Percentiles rank a stretch among this genome's conserved stretches.
Evolutionary conservation across 768 basidiomycete species (phyloP).

Genomic region (Leucosporidium yakuticum): DNA sequence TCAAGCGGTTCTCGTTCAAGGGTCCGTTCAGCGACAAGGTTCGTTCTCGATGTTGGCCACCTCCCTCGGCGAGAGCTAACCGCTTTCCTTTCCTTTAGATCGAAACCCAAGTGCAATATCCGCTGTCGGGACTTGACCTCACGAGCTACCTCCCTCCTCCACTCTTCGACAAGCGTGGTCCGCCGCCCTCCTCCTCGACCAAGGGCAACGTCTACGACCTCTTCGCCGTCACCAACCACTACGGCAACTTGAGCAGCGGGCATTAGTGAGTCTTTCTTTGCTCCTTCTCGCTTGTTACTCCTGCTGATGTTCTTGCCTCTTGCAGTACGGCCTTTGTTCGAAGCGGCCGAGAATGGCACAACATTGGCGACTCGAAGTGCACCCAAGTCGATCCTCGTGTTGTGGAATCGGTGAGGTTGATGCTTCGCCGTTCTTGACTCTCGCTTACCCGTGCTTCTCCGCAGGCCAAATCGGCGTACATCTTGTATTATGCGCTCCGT

Average conservation of each 20-base stretch:
- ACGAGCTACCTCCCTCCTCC: slow-evolving; percentile 82
- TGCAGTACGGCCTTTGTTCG: slow-evolving; percentile 83
- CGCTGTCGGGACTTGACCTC: slow-evolving; percentile 55
- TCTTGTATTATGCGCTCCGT: slow-evolving; percentile 40
- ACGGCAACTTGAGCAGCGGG: slow-evolving; percentile 85
- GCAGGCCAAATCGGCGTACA: slow-evolving; percentile 41
- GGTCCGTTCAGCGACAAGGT: slow-evolving; percentile 85
- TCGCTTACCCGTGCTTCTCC: background rate
- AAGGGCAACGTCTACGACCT: slow-evolving; percentile 82
- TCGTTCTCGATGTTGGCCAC: background rate
- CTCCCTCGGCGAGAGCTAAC: background rate
- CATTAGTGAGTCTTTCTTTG: slow-evolving; percentile 60
- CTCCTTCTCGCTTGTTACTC: background rate
- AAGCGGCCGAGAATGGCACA: slow-evolving; percentile 79
- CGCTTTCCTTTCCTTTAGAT: slow-evolving; percentile 45
- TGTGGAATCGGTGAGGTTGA: slow-evolving; percentile 40
- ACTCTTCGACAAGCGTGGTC: slow-evolving; percentile 53
- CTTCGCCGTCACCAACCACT: slow-evolving; percentile 94
- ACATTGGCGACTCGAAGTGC: slow-evolving; percentile 89
- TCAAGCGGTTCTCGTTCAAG: slow-evolving; percentile 86
- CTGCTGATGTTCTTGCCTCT: background rate
- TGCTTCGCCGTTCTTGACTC: slow-evolving; percentile 4
- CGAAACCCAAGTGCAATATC: slow-evolving; percentile 90
- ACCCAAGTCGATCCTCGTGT: slow-evolving; percentile 75
- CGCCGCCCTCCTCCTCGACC: slow-evolving; percentile 44